These are phyloP conservation scores for Pseudocercospora musae DNA, from an alignment of 2,329 filamentous ascomycete species.

Conservation along the genomic window DNA sequence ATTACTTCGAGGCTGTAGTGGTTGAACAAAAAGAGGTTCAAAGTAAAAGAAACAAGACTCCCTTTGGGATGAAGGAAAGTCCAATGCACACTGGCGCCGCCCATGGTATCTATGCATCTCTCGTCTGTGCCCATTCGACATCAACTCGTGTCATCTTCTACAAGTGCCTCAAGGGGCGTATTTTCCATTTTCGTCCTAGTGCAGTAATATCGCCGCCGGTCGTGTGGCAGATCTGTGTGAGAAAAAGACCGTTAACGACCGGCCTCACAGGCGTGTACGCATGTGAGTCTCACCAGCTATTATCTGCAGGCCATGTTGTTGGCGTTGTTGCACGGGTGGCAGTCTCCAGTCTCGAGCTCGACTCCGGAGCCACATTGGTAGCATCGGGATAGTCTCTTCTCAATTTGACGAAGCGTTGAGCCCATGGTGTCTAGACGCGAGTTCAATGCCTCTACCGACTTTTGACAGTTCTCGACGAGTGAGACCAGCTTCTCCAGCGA, in stretches of 20 bases:
- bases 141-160: background rate
- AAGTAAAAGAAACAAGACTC: background rate
- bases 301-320: conserved; percentile 12
- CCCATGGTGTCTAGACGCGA: conserved; percentile 23
- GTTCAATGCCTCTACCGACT: conserved; percentile 23
- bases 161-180: background rate
- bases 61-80: background rate
- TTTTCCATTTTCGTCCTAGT: background rate
- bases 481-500: conserved; percentile 22
- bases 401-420: conserved; percentile 15
- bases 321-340: conserved; percentile 11
- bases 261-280: background rate
- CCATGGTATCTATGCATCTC: conserved; percentile 4
- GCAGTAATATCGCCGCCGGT: background rate
- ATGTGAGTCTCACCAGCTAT: conserved; percentile 7
- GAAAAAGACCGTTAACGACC: background rate
- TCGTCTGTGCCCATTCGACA: background rate
- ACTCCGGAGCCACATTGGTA: conserved; percentile 19
- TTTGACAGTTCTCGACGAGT: conserved; percentile 19
- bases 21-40: background rate
- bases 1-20: background rate
- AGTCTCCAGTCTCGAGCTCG: conserved; percentile 19
- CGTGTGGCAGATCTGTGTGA: background rate
- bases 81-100: background rate
- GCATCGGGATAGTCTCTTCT: conserved; percentile 21